A percentile compares a stretch with the other conserved stretches of the same genome.
Conservation (phyloP, 441 rosid species). For the Adansonia gregorii region DNA sequence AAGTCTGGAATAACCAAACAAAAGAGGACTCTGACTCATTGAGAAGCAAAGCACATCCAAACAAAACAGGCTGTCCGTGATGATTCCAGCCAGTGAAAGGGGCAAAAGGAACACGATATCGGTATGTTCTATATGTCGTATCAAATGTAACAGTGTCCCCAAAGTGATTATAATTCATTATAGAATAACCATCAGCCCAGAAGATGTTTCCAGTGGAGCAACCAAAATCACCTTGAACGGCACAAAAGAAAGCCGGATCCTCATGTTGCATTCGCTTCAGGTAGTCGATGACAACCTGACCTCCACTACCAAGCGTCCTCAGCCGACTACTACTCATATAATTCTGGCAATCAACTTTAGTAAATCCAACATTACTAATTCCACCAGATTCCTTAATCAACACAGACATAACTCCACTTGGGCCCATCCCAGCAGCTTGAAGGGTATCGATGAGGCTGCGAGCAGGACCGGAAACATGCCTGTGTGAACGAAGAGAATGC, state of each 20-base stretch:
- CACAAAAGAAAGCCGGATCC: slow-evolving; percentile 50
- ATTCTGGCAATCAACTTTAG: slow-evolving; percentile 52
- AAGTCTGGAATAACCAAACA: slow-evolving; percentile 47
- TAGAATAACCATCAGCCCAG: slow-evolving; percentile 53
- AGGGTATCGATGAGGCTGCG: slow-evolving; percentile 46
- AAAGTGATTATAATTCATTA: slow-evolving; percentile 44
- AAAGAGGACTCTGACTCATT: slow-evolving; percentile 50
- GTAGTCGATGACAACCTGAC: slow-evolving; percentile 38
- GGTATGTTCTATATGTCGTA: slow-evolving; percentile 42
- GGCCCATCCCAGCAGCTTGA: slow-evolving; percentile 49
- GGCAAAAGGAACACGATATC: slow-evolving; percentile 47
- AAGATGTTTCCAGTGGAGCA: slow-evolving; percentile 40
- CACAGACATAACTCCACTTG: slow-evolving; percentile 47
- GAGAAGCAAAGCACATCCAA: slow-evolving; percentile 51
- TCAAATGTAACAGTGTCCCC: slow-evolving; percentile 49
- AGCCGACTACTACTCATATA: slow-evolving; percentile 47
- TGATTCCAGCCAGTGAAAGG: slow-evolving; percentile 54
- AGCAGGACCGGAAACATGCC: slow-evolving; percentile 44
- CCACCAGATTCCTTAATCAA: slow-evolving; percentile 54
- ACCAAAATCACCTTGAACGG: slow-evolving; percentile 43
- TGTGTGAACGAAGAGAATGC: slow-evolving; percentile 45
- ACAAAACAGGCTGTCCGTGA: slow-evolving; percentile 51
- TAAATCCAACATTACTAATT: slow-evolving; percentile 50
- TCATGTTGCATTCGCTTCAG: slow-evolving; percentile 40
- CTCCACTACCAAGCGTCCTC: slow-evolving; percentile 34